Evolutionary conservation across 2,329 filamentous ascomycete genomes (phyloP).

Genomic region (Fusarium solani-melongenae): DNA sequence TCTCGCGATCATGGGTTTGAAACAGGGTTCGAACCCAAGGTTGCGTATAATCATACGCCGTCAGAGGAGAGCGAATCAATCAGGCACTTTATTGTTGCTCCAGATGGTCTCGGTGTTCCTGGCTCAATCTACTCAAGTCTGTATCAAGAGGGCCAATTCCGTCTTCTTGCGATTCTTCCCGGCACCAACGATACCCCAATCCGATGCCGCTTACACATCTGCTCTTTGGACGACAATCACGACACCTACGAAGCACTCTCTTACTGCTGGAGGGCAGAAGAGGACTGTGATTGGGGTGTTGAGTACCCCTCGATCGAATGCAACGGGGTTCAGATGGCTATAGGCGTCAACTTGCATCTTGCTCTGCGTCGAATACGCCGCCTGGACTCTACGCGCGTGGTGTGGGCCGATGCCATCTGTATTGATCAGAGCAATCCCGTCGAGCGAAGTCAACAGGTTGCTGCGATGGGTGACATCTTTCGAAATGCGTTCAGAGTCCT

Average conservation of each 20-base stretch:
- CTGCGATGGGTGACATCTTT: background rate
- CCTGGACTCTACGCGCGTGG: background rate
- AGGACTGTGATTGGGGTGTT: background rate
- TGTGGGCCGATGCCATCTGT: background rate
- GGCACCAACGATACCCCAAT: background rate
- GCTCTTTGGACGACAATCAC: background rate
- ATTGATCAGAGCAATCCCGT: background rate
- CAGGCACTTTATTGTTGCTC: background rate
- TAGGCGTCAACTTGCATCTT: background rate
- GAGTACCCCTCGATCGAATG: background rate
- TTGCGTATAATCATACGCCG: background rate
- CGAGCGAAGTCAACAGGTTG: background rate
- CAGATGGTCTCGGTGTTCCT: background rate
- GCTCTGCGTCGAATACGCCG: background rate
- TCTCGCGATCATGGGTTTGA: background rate
- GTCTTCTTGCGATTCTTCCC: background rate
- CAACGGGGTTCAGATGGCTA: background rate
- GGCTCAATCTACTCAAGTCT: background rate
- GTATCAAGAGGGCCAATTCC: background rate
- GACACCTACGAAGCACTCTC: background rate
- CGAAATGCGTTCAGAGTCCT: background rate
- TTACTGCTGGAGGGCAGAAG: background rate
- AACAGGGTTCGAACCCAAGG: background rate
- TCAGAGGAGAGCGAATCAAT: background rate
- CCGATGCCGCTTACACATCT: background rate